phyloP scores from a whole-genome alignment of 768 basidiomycete species.

The Leccinellum luteum region DNA sequence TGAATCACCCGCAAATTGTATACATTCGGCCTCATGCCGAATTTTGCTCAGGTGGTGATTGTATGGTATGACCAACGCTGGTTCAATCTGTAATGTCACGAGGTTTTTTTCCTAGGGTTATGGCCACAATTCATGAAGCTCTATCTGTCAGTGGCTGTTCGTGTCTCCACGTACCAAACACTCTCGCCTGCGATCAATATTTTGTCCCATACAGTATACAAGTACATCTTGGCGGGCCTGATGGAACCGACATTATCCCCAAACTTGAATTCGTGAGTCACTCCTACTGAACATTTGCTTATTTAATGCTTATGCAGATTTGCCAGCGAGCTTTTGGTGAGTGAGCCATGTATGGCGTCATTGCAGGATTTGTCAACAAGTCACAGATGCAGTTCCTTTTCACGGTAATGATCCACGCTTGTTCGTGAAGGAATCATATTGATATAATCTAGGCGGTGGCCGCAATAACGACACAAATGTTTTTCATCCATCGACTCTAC shows the following conservation, averaged over 20 bases:
- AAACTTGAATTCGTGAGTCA: neutral
- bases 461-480: neutral
- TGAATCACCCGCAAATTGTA: neutral
- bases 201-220: neutral
- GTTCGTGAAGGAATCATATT: neutral
- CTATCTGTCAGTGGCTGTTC: neutral
- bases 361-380: neutral
- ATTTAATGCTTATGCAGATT: neutral
- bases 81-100: neutral
- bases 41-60: neutral
- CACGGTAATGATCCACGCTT: neutral
- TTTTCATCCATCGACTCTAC: constrained; percentile 4
- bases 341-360: neutral
- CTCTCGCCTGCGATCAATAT: too few species aligned
- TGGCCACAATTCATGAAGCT: neutral
- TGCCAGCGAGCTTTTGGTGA: neutral
- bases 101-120: neutral
- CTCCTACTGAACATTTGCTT: neutral
- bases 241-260: neutral
- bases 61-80: neutral
- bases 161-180: neutral
- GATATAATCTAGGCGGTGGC: neutral
- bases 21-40: too few species aligned
- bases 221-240: neutral
- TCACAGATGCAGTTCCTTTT: neutral